Base-by-base conservation (phyloP, 139 green algal genomes). In the Ettlia oleoabundans region DNA sequence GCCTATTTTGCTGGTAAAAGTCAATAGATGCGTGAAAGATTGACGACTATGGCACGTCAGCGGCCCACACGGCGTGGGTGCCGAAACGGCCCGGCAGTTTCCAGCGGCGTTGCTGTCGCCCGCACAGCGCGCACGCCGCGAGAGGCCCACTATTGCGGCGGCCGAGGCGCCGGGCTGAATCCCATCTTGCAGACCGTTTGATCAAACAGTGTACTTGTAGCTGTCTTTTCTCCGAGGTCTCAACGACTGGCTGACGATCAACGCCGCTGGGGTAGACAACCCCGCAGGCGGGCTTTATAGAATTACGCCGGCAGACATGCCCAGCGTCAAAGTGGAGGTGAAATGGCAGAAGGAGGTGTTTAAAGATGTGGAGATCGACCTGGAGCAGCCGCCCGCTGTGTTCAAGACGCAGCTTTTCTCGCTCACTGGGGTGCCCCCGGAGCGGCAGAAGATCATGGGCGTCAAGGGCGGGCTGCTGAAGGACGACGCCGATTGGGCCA, bases 321-420 rank as follows among this genome's bases (percentile, higher is more conserved):
- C 24, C 35, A 52, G 22, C 52, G 85, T 95, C n/a, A 90, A 93
- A 68, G 88, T 98, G 10, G 88, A 90, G 61, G 90, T 99, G 7
- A 99, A 98, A 70, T 99, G 96, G 96, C 86, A 93, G 47, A 99
- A 98, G 86, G 90, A 98, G 87, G 76, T 84, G 33, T 98, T 93
- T n/a, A n/a, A n/a, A 28, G 91, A 95, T 64, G 78, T 99, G 24
- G 96, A 99, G 69, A 86, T 98, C 0, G 94, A 99, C 84, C 72
- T 86, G 1, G 51, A 63, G 2, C 84, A 97, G 81, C 84, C 94
- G 10, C 92, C 94, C 0, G 3, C 94, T 5, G 82, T 97, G 0
- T 98, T 99, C 89, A 99, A 99, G 86, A 90, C 85, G n/a, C 96
- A 99, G 91, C 88, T 99, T 24, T 98, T 97, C 82, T 92, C 92